Evolutionary conservation across 352 stramenopile genomes (phyloP).

Genomic region (Thraustochytrium sp.): DNA sequence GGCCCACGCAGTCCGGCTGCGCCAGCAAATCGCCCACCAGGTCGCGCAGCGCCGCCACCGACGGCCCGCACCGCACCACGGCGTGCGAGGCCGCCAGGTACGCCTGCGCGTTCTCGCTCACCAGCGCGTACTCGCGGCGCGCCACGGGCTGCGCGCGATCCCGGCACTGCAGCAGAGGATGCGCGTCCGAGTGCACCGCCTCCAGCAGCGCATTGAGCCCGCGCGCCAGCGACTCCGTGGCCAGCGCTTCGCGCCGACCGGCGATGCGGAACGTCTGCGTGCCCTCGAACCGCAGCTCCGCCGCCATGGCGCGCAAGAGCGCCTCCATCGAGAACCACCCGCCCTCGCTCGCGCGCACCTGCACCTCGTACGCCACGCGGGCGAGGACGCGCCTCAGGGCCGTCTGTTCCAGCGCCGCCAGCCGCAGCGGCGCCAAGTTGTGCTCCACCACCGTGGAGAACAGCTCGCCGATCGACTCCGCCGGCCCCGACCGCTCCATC

Average conservation of each 20-base stretch:
- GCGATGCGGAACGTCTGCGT: background rate
- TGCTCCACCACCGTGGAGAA: background rate
- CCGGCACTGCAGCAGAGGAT: background rate
- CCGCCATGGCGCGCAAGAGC: background rate
- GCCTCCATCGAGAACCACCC: background rate
- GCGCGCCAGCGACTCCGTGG: background rate
- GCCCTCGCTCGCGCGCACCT: background rate
- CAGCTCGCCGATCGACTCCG: background rate
- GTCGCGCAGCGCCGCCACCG: background rate
- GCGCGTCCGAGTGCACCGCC: background rate
- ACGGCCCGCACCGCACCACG: background rate
- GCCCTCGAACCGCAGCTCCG: background rate
- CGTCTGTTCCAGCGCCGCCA: background rate
- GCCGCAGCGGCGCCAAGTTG: conserved; percentile 7
- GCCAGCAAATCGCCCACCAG: background rate
- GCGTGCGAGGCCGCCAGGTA: background rate
- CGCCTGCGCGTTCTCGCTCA: background rate
- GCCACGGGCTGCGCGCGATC: background rate
- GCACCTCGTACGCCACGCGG: background rate
- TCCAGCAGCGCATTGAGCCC: background rate
- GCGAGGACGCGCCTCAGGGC: background rate
- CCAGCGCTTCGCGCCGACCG: background rate
- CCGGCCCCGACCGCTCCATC: background rate
- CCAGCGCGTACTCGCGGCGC: background rate
- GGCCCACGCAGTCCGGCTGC: background rate